Evolutionary conservation across 1,284 basidiomycete species (phyloP).

Genomic region (Mycena sp.): DNA sequence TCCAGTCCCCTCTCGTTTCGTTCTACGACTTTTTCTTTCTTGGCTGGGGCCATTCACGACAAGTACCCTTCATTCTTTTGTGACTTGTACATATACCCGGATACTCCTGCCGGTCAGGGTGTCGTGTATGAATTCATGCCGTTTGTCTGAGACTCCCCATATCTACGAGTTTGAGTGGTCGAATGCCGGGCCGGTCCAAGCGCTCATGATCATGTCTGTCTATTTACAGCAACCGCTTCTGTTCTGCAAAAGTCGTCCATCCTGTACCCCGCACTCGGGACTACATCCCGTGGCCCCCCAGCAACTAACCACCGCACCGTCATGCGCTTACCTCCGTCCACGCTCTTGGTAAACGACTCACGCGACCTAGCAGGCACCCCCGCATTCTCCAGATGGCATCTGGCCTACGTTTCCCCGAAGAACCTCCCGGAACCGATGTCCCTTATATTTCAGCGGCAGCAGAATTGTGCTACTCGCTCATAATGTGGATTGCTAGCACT

Average conservation of each 20-base stretch:
- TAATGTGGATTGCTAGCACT: constrained; percentile 11
- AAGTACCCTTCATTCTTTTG: constrained; percentile 5
- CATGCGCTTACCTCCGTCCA: neutral
- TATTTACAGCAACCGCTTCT: too few species aligned
- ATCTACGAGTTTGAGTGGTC: neutral
- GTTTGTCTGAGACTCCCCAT: neutral
- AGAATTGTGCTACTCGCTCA: constrained; percentile 8
- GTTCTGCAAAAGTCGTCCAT: too few species aligned
- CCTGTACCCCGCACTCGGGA: too few species aligned
- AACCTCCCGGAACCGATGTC: neutral
- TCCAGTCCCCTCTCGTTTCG: neutral
- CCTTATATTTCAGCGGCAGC: constrained; percentile 6
- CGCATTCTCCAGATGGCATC: neutral
- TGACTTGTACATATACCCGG: constrained; percentile 17
- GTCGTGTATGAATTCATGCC: neutral
- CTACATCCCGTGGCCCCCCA: neutral
- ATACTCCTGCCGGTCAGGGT: neutral
- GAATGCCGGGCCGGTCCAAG: neutral
- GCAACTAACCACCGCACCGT: neutral
- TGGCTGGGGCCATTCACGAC: constrained; percentile 9
- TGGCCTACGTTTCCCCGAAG: constrained; percentile 17
- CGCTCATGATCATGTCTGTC: too few species aligned
- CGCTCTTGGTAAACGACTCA: neutral
- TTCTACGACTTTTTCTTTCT: constrained; percentile 6
- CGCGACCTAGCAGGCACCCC: neutral